Percentiles rank a stretch among this genome's conserved stretches.
phyloP scores from a whole-genome alignment of 805 yeast genomes.

The Yarrowia yakushimensis region DNA sequence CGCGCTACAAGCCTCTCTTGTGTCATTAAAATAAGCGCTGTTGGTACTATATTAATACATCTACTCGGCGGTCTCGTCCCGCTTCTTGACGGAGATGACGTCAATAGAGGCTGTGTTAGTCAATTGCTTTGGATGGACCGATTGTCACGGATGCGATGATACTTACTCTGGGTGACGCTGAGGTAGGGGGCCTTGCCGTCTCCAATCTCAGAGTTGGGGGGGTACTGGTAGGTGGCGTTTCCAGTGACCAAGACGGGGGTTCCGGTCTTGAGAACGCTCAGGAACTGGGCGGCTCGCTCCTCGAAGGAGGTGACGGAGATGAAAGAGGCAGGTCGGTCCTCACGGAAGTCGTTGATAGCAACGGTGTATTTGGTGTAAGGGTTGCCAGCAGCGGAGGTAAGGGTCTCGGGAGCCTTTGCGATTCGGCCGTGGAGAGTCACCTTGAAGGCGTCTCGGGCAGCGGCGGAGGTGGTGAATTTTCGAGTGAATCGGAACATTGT shows the following conservation, averaged over 20 bases:
- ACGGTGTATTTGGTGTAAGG: constrained; percentile 6
- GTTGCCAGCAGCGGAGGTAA: constrained; percentile 5
- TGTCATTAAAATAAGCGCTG: not conserved
- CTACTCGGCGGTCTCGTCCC: constrained; percentile 10
- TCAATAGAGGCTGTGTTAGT: constrained; percentile 24
- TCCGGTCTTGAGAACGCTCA: constrained; percentile 13
- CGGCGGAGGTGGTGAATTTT: constrained; percentile 17
- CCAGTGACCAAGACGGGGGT: constrained; percentile 18
- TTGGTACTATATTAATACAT: not conserved
- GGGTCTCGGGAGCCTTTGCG: constrained; percentile 8
- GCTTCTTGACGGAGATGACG: constrained; percentile 14
- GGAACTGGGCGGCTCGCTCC: not conserved
- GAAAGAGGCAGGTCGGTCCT: constrained; percentile 18
- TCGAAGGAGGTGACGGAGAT: constrained; percentile 4
- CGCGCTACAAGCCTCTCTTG: not conserved
- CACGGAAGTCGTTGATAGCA: constrained; percentile 24
- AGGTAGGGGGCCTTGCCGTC: constrained; percentile 10
- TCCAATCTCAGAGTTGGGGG: not conserved
- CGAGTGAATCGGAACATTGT: constrained; percentile 23
- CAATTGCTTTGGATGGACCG: not conserved
- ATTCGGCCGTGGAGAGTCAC: constrained; percentile 23
- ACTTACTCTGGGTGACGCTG: constrained; percentile 15
- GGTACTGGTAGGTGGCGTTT: constrained; percentile 19
- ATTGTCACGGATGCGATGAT: not conserved
- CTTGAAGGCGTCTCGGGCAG: constrained; percentile 24